A percentile compares a stretch with the other conserved stretches of the same genome.
phyloP scores from a whole-genome alignment of 2,329 filamentous ascomycete species.

The Fusarium sp. region DNA sequence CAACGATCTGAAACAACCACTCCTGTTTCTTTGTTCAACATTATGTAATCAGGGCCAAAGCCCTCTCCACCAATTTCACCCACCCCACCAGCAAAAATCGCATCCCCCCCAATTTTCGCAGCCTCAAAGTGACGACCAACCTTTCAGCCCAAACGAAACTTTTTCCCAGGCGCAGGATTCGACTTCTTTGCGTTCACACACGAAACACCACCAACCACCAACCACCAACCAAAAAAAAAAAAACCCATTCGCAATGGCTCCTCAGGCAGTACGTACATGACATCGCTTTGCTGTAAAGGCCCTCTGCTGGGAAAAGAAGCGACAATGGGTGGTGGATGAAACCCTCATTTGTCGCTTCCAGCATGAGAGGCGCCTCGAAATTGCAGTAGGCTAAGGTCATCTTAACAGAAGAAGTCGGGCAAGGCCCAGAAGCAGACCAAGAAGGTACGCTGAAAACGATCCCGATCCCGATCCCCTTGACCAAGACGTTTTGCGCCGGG shows the following conservation, averaged over 20 bases:
- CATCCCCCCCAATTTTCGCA: slow-evolving; percentile 19
- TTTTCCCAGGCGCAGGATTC: slow-evolving; percentile 79
- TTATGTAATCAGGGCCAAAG: background rate
- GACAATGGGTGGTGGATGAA: background rate
- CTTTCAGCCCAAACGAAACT: slow-evolving; percentile 11
- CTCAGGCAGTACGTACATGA: slow-evolving; percentile 85
- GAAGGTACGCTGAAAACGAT: slow-evolving; percentile 68
- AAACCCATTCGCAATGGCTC: slow-evolving; percentile 76
- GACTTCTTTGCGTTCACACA: slow-evolving; percentile 67
- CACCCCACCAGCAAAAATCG: slow-evolving; percentile 43
- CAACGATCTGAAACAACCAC: background rate
- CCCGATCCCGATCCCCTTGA: background rate
- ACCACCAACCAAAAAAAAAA: slow-evolving; percentile 41
- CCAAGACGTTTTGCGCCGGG: background rate
- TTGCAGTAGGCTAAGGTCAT: slow-evolving; percentile 95
- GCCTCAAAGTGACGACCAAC: slow-evolving; percentile 14
- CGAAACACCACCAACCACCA: slow-evolving; percentile 39
- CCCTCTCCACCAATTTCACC: slow-evolving; percentile 3
- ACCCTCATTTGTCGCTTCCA: background rate
- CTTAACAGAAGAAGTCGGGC: slow-evolving; percentile 73
- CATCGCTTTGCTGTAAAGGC: slow-evolving; percentile 95
- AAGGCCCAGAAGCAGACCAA: slow-evolving; percentile 85
- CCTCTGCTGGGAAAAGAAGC: slow-evolving; percentile 37
- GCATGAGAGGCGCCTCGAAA: slow-evolving; percentile 36
- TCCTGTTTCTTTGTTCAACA: background rate